phyloP scores from a whole-genome alignment of 2,329 filamentous ascomycete species.

The Thelonectria rubi region DNA sequence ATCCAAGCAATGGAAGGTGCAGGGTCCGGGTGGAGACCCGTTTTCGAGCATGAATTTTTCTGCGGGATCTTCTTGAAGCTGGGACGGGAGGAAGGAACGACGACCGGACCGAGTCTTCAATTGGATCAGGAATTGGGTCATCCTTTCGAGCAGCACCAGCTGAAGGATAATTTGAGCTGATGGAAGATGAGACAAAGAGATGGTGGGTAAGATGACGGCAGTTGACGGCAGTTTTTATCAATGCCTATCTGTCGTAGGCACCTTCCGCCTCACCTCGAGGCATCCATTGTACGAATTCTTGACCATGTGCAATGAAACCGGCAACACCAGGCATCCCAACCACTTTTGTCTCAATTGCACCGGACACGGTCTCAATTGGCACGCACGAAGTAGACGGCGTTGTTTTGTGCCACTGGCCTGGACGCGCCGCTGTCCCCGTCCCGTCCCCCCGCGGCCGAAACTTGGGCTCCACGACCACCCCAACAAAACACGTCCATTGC shows the following conservation, averaged over 20 bases:
- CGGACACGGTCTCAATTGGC: not conserved
- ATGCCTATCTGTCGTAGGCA: too few species aligned
- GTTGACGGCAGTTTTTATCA: too few species aligned
- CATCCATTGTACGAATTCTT: too few species aligned
- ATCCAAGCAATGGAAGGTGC: slow-evolving; percentile 16
- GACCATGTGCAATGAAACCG: too few species aligned
- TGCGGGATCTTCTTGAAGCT: slow-evolving; percentile 17
- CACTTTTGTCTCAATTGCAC: too few species aligned
- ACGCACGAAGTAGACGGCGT: not conserved
- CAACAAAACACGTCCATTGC: slow-evolving; percentile 40
- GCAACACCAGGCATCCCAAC: too few species aligned
- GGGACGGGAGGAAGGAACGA: not conserved
- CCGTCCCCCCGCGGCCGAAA: slow-evolving; percentile 27
- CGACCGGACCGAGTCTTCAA: not conserved
- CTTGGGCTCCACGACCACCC: slow-evolving; percentile 37
- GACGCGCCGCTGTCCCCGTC: slow-evolving; percentile 19
- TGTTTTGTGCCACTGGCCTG: not conserved
- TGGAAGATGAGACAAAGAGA: too few species aligned
- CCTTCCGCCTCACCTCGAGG: too few species aligned
- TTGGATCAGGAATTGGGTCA: not conserved
- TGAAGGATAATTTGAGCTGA: too few species aligned
- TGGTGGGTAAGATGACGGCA: too few species aligned
- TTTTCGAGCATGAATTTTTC: slow-evolving; percentile 37
- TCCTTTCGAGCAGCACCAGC: slow-evolving; percentile 16
- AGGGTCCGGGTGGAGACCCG: slow-evolving; percentile 21